Evolutionary conservation across 768 basidiomycete species (phyloP), one percentile per base, ranked within the genome.

Genomic region (Phaffia australis): DNA sequence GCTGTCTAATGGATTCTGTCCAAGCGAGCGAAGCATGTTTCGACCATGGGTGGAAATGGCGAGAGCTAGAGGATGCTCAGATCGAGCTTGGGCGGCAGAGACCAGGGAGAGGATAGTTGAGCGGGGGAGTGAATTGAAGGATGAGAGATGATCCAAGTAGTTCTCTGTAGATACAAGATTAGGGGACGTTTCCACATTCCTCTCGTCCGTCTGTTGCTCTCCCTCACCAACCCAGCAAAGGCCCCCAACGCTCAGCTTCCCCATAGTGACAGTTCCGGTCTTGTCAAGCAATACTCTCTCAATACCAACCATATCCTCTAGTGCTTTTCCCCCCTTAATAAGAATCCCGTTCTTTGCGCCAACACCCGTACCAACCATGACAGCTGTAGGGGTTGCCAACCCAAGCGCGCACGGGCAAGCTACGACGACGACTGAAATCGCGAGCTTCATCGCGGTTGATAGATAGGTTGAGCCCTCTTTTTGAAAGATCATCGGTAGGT

Each of bases 291-390:
- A 83, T 69, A 98, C 84, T 18, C 84, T 81, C 74, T 85, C 84
- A 72, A 98, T 84, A 60, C 81, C 80, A 70, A 83, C 85, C 76
- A 90, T 91, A 3, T 89, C 91, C 74, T 99, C 95, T 30, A 99
- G 80, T 2, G 95, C 93, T 18, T 87, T 81, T 1, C 93, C 95
- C 25, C 95, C 93, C 75, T 99, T 99, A 83, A 99, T 98, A 56
- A 99, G 78, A 67, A 99, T 98, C 0, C 95, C 94, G 72, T 98
- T 94, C 79, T 87, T 83, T 11, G 95, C 95, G 1, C 95, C 95
- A 65, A 98, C 85, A 0, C 95, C 95, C 0, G 94, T 98, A 21
- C 95, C 95, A 42, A 98, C 95, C 95, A 98, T 98, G 77, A 98
- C 91, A 1, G 94, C 95, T 0, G 95, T 98, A 0, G 95, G 95